These are phyloP conservation scores for Luffa aegyptiaca DNA, from an alignment of 306 rosid genomes.

Conservation along the genomic window DNA sequence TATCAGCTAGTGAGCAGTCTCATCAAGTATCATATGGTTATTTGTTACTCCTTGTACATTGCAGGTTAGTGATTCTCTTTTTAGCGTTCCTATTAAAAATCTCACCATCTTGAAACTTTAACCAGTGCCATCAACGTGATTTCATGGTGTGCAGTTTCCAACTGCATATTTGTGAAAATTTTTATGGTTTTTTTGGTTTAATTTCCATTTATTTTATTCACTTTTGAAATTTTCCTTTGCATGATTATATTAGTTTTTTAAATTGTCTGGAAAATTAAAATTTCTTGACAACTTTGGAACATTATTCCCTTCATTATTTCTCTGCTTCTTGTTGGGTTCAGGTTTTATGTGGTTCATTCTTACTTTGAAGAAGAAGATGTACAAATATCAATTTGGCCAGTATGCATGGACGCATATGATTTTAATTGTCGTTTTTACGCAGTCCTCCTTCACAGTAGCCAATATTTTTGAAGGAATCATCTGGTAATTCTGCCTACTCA, in stretches of 20 bases:
- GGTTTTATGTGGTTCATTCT: slow-evolving; percentile 99
- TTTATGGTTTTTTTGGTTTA: neutral
- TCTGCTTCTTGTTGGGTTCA: slow-evolving; percentile 20
- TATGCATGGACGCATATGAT: slow-evolving; percentile 99
- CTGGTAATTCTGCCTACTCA: slow-evolving; percentile 40
- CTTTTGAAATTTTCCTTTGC: neutral
- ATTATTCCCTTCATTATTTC: neutral
- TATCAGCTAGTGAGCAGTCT: slow-evolving; percentile 73
- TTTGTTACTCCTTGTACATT: slow-evolving; percentile 78
- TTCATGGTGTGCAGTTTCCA: neutral
- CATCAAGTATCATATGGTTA: slow-evolving; percentile 88
- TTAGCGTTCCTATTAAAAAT: neutral
- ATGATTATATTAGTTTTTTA: neutral
- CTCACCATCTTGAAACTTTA: neutral
- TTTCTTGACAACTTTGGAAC: neutral
- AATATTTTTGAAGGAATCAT: slow-evolving; percentile 96
- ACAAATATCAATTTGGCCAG: slow-evolving; percentile 99
- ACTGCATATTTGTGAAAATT: neutral
- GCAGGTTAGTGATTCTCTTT: slow-evolving; percentile 44
- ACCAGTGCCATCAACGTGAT: neutral
- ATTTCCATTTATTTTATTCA: neutral
- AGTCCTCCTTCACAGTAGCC: slow-evolving; percentile 95
- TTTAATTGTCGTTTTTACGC: slow-evolving; percentile 84
- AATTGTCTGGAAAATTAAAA: neutral
- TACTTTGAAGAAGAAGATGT: slow-evolving; percentile 95